Evolutionary conservation across 2,329 filamentous ascomycete species (phyloP).

Genomic region (Colletotrichum sp.): DNA sequence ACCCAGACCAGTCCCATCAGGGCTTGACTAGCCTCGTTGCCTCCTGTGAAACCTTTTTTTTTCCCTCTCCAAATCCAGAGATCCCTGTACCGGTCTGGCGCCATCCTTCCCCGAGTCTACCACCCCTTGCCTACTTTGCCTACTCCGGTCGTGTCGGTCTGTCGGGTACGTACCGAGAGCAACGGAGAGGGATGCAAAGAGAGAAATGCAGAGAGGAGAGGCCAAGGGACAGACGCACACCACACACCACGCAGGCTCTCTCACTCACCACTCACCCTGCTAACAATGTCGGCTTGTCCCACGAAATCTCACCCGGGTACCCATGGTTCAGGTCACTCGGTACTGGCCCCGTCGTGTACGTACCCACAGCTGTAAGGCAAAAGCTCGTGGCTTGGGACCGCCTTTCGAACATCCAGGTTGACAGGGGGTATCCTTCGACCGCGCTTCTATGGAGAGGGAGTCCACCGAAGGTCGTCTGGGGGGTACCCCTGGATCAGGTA

Average conservation of each 20-base stretch:
- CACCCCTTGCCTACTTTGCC: conserved; percentile 17
- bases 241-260: not conserved
- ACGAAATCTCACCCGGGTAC: not conserved
- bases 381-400: conserved; percentile 6
- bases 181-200: not conserved
- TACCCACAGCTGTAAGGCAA: conserved; percentile 15
- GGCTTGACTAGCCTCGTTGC: conserved; percentile 19
- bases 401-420: not conserved
- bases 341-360: not conserved
- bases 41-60: conserved; percentile 21
- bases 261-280: not conserved
- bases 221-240: not conserved
- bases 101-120: conserved; percentile 20
- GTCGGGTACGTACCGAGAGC: conserved; percentile 4
- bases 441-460: conserved; percentile 11
- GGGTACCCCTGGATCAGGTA: conserved; percentile 22
- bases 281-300: not conserved
- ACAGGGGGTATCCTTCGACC: conserved; percentile 5
- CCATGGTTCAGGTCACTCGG: not conserved
- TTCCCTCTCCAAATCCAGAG: not conserved
- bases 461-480: conserved; percentile 7
- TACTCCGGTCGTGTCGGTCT: conserved; percentile 12
- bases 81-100: conserved; percentile 17
- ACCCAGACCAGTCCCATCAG: conserved; percentile 9
- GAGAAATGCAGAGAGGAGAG: not conserved